Percentiles rank a stretch among this genome's conserved stretches.
phyloP scores from a whole-genome alignment of 1,139 yeast genomes.

The Zygoascus meyerae region DNA sequence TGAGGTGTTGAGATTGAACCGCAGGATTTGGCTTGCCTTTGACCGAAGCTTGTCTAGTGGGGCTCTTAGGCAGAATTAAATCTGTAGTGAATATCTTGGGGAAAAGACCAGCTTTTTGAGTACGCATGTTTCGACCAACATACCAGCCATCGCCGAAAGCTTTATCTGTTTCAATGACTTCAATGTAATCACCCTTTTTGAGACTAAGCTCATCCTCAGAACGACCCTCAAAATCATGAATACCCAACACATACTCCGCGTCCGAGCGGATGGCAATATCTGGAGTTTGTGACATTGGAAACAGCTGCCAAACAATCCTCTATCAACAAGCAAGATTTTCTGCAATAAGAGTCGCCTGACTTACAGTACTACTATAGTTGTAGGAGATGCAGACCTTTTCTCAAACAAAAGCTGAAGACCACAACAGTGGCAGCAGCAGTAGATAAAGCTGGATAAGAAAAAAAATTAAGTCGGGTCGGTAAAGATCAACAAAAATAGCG shows the following conservation, averaged over 20 bases:
- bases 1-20: no score
- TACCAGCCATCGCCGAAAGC: conserved; percentile 99
- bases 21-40: neutral
- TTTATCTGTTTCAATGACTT: conserved; percentile 84
- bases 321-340: no score
- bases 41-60: conserved; percentile 9
- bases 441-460: no score
- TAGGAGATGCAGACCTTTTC: no score
- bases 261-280: conserved; percentile 4
- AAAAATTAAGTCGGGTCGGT: no score
- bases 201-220: conserved; percentile 84
- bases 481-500: no score
- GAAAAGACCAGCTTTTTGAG: conserved; percentile 74
- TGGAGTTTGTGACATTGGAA: neutral
- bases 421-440: no score
- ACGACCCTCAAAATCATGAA: conserved; percentile 81
- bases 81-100: conserved; percentile 69
- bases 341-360: no score
- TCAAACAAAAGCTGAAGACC: no score
- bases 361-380: no score
- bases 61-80: conserved; percentile 20
- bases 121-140: conserved; percentile 67
- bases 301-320: no score
- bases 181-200: conserved; percentile 76
- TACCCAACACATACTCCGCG: conserved; percentile 43